Conservation (phyloP, 2,329 filamentous ascomycete species). For the Colletotrichum filicis region DNA sequence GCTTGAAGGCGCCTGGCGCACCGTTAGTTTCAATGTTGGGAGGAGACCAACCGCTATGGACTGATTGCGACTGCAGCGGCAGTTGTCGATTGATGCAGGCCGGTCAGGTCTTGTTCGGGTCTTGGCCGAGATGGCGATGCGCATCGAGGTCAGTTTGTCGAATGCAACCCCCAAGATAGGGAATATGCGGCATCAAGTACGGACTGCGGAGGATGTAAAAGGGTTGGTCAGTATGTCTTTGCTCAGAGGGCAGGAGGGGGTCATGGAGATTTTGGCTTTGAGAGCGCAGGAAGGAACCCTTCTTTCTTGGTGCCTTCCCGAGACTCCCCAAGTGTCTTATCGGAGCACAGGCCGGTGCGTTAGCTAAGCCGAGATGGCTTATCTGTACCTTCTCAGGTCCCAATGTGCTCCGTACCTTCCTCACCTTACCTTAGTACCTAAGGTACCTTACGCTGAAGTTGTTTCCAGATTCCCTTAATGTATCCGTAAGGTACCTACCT, state of each 20-base stretch:
- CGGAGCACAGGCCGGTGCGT: background rate
- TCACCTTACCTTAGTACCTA: no score
- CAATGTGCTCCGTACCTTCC: no score
- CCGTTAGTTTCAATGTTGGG: conserved; percentile 20
- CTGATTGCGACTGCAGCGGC: background rate
- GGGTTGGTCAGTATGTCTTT: background rate
- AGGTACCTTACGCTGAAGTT: no score
- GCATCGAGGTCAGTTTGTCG: background rate
- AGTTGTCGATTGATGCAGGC: background rate
- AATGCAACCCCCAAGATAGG: background rate
- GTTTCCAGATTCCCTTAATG: no score
- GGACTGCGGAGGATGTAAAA: background rate
- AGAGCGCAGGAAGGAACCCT: background rate
- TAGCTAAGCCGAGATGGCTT: background rate
- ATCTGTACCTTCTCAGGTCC: background rate
- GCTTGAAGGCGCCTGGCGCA: conserved; percentile 15
- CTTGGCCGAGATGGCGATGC: background rate
- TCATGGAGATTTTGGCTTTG: background rate
- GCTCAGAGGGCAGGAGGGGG: background rate
- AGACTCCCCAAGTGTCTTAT: background rate
- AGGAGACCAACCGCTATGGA: background rate
- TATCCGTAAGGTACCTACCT: no score
- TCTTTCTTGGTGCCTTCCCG: background rate
- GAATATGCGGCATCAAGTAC: background rate
- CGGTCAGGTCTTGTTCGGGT: background rate